Evolutionary conservation across 805 yeast genomes (phyloP).

Genomic region (Wickerhamomyces chambardii): DNA sequence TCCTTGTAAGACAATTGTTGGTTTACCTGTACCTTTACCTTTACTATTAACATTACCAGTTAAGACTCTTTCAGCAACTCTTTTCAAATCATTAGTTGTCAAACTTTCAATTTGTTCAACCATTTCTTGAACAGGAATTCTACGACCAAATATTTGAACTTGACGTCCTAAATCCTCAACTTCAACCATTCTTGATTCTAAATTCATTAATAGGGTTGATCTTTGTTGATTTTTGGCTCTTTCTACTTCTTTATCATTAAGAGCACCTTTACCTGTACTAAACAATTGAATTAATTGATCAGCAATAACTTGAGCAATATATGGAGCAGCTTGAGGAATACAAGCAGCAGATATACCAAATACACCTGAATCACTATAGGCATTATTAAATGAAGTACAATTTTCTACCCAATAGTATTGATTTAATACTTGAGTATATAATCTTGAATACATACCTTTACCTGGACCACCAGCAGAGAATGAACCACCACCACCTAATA

Average conservation of each 20-base stretch:
- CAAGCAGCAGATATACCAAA: slow-evolving; percentile 86
- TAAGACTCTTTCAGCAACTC: slow-evolving; percentile 68
- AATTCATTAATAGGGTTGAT: slow-evolving; percentile 82
- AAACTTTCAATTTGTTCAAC: slow-evolving; percentile 63
- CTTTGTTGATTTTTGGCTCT: slow-evolving; percentile 92
- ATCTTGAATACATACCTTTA: slow-evolving; percentile 94
- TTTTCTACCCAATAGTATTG: slow-evolving; percentile 88
- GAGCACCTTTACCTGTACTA: slow-evolving; percentile 35
- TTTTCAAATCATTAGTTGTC: slow-evolving; percentile 55
- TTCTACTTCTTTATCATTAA: slow-evolving; percentile 63
- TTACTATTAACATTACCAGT: slow-evolving; percentile 47
- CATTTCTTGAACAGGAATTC: slow-evolving; percentile 76
- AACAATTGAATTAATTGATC: slow-evolving; percentile 47
- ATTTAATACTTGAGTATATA: slow-evolving; percentile 85
- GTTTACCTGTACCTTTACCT: slow-evolving; percentile 48
- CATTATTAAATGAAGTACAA: slow-evolving; percentile 81
- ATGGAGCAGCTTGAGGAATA: slow-evolving; percentile 78
- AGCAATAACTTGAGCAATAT: slow-evolving; percentile 72
- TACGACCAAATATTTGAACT: slow-evolving; percentile 72
- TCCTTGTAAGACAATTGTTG: slow-evolving; percentile 90
- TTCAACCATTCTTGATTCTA: slow-evolving; percentile 89
- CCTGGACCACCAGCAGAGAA: slow-evolving; percentile 99
- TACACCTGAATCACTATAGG: slow-evolving; percentile 83
- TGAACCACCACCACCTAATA: slow-evolving; percentile 95
- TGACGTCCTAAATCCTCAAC: slow-evolving; percentile 95